phyloP scores from a whole-genome alignment of 257 asterid species.

The Osmanthus fragrans region DNA sequence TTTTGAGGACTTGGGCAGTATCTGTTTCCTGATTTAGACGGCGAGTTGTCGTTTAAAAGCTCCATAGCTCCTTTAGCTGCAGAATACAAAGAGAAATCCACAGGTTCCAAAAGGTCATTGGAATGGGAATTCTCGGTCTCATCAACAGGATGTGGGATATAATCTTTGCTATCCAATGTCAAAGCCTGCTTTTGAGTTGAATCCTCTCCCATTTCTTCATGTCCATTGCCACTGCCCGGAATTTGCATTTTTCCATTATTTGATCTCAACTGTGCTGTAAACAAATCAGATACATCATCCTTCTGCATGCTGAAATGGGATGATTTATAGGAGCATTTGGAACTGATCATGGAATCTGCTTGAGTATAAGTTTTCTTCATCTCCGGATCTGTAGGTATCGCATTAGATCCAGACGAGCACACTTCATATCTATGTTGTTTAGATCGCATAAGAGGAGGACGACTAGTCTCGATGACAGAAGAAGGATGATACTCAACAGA shows the following conservation, averaged over 20 bases:
- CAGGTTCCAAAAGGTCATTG: not conserved
- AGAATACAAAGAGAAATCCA: not conserved
- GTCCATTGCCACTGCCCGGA: not conserved
- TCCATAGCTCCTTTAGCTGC: constrained; percentile 29
- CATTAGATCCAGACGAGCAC: not conserved
- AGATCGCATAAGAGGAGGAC: not conserved
- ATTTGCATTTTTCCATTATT: not conserved
- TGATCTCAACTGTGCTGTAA: not conserved
- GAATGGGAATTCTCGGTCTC: not conserved
- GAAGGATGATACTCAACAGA: not conserved
- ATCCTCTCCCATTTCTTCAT: not conserved
- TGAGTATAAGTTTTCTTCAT: not conserved
- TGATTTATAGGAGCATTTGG: not conserved
- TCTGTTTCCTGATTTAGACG: constrained; percentile 28
- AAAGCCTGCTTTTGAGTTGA: not conserved
- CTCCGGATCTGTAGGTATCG: not conserved
- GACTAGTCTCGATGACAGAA: not conserved
- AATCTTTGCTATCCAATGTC: not conserved
- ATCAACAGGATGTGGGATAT: not conserved
- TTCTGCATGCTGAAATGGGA: not conserved
- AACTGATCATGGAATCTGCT: not conserved
- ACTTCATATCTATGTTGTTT: not conserved
- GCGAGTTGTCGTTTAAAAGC: constrained; percentile 18
- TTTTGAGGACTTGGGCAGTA: constrained; percentile 57
- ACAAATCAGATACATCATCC: not conserved